phyloP scores from a whole-genome alignment of 108 stramenopile species.

The Nitzschia putrida region DNA sequence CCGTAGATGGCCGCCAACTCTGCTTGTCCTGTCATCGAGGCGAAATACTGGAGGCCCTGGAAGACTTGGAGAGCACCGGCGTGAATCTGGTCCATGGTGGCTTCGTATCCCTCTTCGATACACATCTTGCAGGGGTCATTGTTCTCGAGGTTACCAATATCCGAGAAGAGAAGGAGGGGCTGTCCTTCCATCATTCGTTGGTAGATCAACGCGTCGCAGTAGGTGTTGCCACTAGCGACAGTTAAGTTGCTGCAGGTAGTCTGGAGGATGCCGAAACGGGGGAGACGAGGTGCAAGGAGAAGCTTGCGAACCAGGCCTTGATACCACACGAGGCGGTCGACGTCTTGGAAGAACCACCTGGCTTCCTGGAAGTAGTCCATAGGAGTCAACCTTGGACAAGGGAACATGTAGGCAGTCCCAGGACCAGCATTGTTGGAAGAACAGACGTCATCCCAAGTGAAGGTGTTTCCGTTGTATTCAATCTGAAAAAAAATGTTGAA shows the following conservation, averaged over 20 bases:
- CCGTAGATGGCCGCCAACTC: neutral
- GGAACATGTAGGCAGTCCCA: constrained; percentile 12
- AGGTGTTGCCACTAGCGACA: neutral
- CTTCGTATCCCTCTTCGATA: constrained; percentile 39
- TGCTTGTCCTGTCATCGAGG: constrained; percentile 1
- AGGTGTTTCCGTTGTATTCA: constrained; percentile 28
- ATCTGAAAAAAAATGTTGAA: too few relatives aligned
- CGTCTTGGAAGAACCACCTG: constrained; percentile 41
- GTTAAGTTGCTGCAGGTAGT: constrained; percentile 15
- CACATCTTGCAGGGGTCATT: constrained; percentile 46
- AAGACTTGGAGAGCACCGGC: constrained; percentile 7
- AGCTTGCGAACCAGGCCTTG: constrained; percentile 26
- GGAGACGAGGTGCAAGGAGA: constrained; percentile 36
- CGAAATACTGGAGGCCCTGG: constrained; percentile 4
- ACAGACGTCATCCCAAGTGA: constrained; percentile 47
- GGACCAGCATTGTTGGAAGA: constrained; percentile 19
- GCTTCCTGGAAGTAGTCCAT: constrained; percentile 59
- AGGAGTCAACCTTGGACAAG: constrained; percentile 41
- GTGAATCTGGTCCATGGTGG: constrained; percentile 15
- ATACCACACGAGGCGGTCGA: constrained; percentile 45
- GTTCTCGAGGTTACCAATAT: constrained; percentile 48
- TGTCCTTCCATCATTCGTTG: constrained; percentile 13
- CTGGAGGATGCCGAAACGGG: constrained; percentile 41
- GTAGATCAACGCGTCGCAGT: constrained; percentile 9
- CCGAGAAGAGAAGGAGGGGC: constrained; percentile 36